phyloP scores from a whole-genome alignment of 2,329 filamentous ascomycete species.

The Triangularia setosa region DNA sequence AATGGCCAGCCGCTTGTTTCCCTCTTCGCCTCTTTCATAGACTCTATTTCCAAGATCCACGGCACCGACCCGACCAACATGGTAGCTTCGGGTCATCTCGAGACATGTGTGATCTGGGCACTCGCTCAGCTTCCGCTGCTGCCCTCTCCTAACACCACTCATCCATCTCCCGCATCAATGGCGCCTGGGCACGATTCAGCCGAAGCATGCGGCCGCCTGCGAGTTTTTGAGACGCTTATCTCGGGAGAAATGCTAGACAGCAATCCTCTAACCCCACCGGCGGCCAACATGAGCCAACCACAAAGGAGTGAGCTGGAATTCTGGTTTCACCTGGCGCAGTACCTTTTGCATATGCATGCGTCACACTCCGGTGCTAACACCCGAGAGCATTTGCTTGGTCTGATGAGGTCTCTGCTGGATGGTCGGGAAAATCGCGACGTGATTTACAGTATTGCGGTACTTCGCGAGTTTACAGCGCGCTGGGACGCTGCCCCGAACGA shows the following conservation, averaged over 20 bases:
- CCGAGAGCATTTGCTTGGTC: conserved; percentile 60
- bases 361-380: conserved; percentile 42
- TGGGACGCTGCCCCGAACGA: conserved; percentile 54
- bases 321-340: conserved; percentile 75
- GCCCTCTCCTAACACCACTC: conserved; percentile 25
- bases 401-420: conserved; percentile 68
- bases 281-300: conserved; percentile 39
- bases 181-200: conserved; percentile 45
- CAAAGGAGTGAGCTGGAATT: conserved; percentile 68
- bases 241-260: conserved; percentile 62
- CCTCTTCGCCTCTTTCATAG: conserved; percentile 63
- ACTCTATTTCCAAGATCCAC: conserved; percentile 46
- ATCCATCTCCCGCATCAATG: conserved; percentile 38
- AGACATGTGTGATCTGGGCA: conserved; percentile 58
- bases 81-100: conserved; percentile 50
- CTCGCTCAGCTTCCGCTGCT: conserved; percentile 46
- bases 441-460: conserved; percentile 81
- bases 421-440: conserved; percentile 85
- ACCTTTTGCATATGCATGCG: conserved; percentile 51
- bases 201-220: conserved; percentile 66
- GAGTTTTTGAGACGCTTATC: conserved; percentile 72
- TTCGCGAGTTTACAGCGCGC: conserved; percentile 67
- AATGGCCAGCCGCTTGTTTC: conserved; percentile 57
- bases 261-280: conserved; percentile 52
- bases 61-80: conserved; percentile 50